Percentiles rank a stretch among this genome's conserved stretches.
Evolutionary conservation across 805 yeast species (phyloP).

Genomic region (Candida montana): DNA sequence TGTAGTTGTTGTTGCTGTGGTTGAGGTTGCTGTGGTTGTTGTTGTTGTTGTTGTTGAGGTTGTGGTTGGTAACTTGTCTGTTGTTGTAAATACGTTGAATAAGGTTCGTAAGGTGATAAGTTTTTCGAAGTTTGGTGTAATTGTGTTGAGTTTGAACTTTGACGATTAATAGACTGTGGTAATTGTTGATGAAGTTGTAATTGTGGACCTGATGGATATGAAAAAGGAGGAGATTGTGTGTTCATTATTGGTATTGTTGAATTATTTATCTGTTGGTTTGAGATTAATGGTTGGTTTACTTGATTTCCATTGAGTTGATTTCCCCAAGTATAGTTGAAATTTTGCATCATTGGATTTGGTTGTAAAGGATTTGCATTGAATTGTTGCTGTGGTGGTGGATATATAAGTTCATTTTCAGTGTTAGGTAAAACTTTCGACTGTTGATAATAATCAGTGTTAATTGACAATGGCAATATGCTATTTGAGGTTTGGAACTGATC

Average conservation of each 20-base stretch:
- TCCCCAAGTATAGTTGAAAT: neutral
- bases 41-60: neutral
- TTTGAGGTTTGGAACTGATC: neutral
- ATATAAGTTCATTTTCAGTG: neutral
- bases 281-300: neutral
- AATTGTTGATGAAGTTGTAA: neutral
- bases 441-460: too few species aligned
- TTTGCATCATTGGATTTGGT: neutral
- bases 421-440: neutral
- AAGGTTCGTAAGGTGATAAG: neutral
- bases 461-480: too few species aligned
- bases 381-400: neutral
- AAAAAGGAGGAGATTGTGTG: neutral
- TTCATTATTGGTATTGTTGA: neutral
- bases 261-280: neutral
- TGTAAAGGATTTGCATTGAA: neutral
- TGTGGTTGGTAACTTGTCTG: constrained; percentile 4
- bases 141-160: neutral
- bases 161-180: neutral
- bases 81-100: neutral
- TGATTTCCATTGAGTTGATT: neutral
- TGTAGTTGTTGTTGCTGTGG: neutral
- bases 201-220: neutral
- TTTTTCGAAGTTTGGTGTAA: too few species aligned
- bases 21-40: constrained; percentile 1